Evolutionary conservation across 148 eudicot species (phyloP), one percentile per base, ranked within the genome.

Genomic region (Rhododendron williamsianum): DNA sequence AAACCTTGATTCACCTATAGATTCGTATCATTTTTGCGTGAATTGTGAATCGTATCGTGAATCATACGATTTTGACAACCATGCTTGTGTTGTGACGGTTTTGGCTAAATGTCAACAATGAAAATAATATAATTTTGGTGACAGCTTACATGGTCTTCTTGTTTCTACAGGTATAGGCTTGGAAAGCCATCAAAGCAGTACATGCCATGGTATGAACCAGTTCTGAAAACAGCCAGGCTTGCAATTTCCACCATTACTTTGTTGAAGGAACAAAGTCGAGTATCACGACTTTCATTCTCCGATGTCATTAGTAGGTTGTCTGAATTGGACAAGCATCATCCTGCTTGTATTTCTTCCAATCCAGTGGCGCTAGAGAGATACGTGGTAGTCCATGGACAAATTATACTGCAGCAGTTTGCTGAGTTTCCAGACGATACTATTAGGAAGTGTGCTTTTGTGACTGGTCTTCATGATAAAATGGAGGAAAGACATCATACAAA

Each of bases 131-230:
- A 63, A 4, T 15, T n/a, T 45, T 69, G 60, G 25, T 67, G 60
- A 33, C 73, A 67, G 60, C 77, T 46, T 45, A 16, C 35, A 27
- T 83, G 15, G 16, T 67, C 27, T 83, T 46, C 45, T 82, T 46
- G 48, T 80, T 76, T 87, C 30, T 78, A 23, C 88, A 97, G 99
- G 99, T 95, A 97, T 87, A 90, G 99, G 80, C 98, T 97, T 85
- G 99, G 99, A 81, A 95, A 93, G 83, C 99, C 99, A 72, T 91
- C 98, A 85, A 95, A 95, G 88, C 98, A 93, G 82, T 97, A 97
- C 89, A 93, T 92, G 78, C 95, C 96, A 27, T 97, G 99, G 99
- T 97, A 97, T 88, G 94, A 92, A 83, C 94, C 95, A 79, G 96
- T 97, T 82, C 88, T 95, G n/a, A 97, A 91, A 89, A 97, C 98